Evolutionary conservation across 2,329 filamentous ascomycete species (phyloP), one percentile per base, ranked within the genome.

Genomic region (Sporothrix variecibatus): DNA sequence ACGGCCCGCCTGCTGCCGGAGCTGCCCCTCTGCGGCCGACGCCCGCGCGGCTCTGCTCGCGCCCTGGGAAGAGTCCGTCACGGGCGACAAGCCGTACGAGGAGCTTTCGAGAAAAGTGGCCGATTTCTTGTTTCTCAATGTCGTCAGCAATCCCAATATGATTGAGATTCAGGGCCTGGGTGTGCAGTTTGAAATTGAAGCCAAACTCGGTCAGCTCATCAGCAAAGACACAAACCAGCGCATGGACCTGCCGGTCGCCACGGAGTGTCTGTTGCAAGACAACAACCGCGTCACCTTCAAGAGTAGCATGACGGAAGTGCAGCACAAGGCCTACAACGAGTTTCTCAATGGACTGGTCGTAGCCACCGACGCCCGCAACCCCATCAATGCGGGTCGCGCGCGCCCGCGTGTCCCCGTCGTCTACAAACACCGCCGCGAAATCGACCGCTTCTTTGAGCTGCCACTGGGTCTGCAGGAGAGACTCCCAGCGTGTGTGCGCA

Each of bases 161-260:
- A 87, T 87, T 43, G 90, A 92, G 77, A 88, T 92, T 26, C 82
- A 85, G 20, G 87, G 88, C 71, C 87, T 88, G 20, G 90, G 90
- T 7, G 91, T 94, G 17, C 88, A 94, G 75, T 91, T 98, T 72
- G 96, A 99, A 82, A 93, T 99, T 72, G 96, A 99, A 83, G 96
- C 94, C 11, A 98, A 98, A 82, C 86, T 98, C 67, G 96, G 96
- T 23, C 92, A 90, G 34, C 86, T 98, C 17, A 89, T 95, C 74
- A 91, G 94, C 81, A 90, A 90, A 79, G 88, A 91, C 75, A 93
- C 90, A 7, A 89, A 92, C 73, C 86, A 91, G 65, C 88, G 94
- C n/a, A 84, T 95, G 34, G 84, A 87, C 11, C 83, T 95, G 11
- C 89, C 90, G 6, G 86, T 96, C 4, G 82, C 87, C 28, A 91